Conservation (phyloP, 169 alveolate species). For the Plasmodium gonderi region DNA sequence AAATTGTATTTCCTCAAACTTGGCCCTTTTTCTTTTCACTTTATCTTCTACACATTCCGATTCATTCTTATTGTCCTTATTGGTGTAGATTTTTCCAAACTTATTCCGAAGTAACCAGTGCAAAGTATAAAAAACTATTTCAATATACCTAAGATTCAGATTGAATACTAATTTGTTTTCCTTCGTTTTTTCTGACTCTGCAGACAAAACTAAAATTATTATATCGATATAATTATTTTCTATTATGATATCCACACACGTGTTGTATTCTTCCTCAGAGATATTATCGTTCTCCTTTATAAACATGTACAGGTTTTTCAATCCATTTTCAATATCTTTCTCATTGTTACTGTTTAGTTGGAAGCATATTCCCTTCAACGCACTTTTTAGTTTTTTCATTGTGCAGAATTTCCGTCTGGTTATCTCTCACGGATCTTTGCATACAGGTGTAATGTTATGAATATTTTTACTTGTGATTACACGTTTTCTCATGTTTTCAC, state of each 20-base stretch:
- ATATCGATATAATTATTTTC: constrained; percentile 49
- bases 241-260: constrained; percentile 9
- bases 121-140: constrained; percentile 52
- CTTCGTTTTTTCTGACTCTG: constrained; percentile 3
- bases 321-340: constrained; percentile 6
- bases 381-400: neutral
- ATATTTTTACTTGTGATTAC: neutral
- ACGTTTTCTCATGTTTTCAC: neutral
- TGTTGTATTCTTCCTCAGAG: constrained; percentile 5
- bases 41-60: neutral
- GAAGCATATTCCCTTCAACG: constrained; percentile 28
- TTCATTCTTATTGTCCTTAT: neutral
- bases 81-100: neutral
- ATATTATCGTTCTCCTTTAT: constrained; percentile 5
- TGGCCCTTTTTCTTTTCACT: neutral
- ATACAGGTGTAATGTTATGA: neutral
- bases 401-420: neutral
- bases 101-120: constrained; percentile 39
- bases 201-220: constrained; percentile 1
- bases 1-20: too few species aligned
- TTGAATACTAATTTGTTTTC: neutral
- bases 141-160: constrained; percentile 26
- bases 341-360: constrained; percentile 29
- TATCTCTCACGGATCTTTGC: neutral
- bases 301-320: constrained; percentile 18